Percentiles rank a stretch among this genome's conserved stretches.
These are phyloP conservation scores for Ustilago hordei DNA, from an alignment of 1,284 basidiomycete species.

Conservation along the genomic window DNA sequence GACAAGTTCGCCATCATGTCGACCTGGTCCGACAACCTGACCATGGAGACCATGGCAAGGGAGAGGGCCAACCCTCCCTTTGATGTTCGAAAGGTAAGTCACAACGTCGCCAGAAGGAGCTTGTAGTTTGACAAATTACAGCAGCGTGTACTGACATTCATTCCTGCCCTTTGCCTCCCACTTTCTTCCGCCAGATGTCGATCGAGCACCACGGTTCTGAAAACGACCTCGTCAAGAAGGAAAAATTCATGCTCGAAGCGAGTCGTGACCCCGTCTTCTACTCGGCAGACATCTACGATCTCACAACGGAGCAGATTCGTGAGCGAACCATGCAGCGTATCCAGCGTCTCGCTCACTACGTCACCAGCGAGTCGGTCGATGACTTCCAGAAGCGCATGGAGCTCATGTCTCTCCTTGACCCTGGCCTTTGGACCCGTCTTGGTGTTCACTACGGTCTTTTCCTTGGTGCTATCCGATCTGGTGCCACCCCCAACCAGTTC, in stretches of 20 bases:
- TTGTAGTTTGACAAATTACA: constrained; percentile 34
- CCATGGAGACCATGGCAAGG: constrained; percentile 69
- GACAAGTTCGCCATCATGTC: constrained; percentile 45
- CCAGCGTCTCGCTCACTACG: constrained; percentile 63
- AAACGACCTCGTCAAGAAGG: constrained; percentile 67
- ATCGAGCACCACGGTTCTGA: constrained; percentile 70
- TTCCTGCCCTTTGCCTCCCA: not conserved
- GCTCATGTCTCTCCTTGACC: constrained; percentile 72
- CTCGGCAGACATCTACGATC: constrained; percentile 74
- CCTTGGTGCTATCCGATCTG: constrained; percentile 67
- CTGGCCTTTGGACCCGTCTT: constrained; percentile 74
- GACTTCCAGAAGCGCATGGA: constrained; percentile 73
- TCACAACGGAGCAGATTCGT: constrained; percentile 73
- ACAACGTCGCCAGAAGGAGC: not conserved
- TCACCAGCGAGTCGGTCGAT: constrained; percentile 65
- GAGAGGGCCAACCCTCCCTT: constrained; percentile 73
- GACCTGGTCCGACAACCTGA: constrained; percentile 54
- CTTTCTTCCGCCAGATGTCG: constrained; percentile 56
- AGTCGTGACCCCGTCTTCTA: constrained; percentile 73
- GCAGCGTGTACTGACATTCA: not conserved
- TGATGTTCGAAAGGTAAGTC: constrained; percentile 71
- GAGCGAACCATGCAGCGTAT: constrained; percentile 64
- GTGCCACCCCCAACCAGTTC: constrained; percentile 12
- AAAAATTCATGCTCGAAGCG: constrained; percentile 72
- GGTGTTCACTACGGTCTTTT: constrained; percentile 75